Percentiles rank a stretch among this genome's conserved stretches.
phyloP scores from a whole-genome alignment of 352 stramenopile species.

The Phytophthora palmivora region DNA sequence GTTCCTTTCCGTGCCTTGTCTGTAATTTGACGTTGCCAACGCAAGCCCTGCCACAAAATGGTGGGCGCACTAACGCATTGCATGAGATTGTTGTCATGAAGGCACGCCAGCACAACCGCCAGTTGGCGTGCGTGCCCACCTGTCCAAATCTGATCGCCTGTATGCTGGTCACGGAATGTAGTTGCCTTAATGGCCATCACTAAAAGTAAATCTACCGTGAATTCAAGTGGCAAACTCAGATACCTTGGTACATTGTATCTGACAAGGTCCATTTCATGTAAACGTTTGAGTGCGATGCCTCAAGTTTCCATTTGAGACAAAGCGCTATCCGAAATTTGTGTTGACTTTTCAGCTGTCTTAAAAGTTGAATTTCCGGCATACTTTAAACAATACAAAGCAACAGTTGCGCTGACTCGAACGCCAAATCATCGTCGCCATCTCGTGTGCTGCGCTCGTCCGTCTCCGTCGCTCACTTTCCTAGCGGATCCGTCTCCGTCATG shows the following conservation, averaged over 20 bases:
- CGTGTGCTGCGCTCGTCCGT: constrained; percentile 3
- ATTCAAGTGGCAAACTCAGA: too few relatives aligned
- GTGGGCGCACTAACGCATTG: constrained; percentile 6
- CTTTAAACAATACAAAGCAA: neutral
- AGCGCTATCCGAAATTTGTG: neutral
- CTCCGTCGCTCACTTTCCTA: constrained; percentile 23
- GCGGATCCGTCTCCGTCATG: constrained; percentile 19
- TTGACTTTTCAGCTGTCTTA: neutral
- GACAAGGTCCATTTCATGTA: too few relatives aligned
- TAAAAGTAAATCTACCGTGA: too few relatives aligned
- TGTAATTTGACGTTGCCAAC: constrained; percentile 4
- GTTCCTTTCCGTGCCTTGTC: constrained; percentile 18
- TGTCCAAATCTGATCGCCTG: neutral
- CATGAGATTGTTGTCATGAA: neutral
- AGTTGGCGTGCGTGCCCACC: neutral
- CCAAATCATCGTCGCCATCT: constrained; percentile 29
- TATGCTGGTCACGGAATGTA: too few relatives aligned
- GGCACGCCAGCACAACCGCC: neutral
- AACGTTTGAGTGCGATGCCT: neutral
- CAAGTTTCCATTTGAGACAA: neutral
- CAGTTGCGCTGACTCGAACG: constrained; percentile 27
- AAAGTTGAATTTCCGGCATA: neutral
- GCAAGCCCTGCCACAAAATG: too few relatives aligned
- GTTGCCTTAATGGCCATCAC: too few relatives aligned
- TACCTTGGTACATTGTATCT: too few relatives aligned